Evolutionary conservation across 306 rosid genomes (phyloP), one percentile per base, ranked within the genome.

Genomic region (Elaeagnus macrophylla): DNA sequence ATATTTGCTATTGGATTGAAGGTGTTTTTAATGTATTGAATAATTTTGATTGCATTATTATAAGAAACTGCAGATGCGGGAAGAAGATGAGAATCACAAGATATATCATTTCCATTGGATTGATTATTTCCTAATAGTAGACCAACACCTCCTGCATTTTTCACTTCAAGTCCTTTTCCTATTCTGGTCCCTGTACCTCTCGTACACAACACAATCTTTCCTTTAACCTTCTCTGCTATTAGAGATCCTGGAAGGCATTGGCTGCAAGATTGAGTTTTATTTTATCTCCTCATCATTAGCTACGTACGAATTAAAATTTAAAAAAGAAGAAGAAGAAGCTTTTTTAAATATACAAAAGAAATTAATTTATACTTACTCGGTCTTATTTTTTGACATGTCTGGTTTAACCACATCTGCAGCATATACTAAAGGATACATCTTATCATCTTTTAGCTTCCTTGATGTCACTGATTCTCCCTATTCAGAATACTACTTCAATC

Each of bases 401-500:
- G 73, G 62, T 52, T 59, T 62, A 14, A 72, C 81, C 45, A 77
- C 76, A 55, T 78, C 83, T 8, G 62, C 68, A 9, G 96, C 95
- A 2, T 78, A 79, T 43, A 79, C 93, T 55, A 91, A 53, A 9
- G 83, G 83, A 51, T 68, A 70, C 70, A 69, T 67, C 54, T 51
- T 74, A 2, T 77, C 72, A 51, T 18, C 16, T 25, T 62, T 51
- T 64, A 64, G 71, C 71, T 69, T 70, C 39, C 74, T 18, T 18
- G 95, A 95, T 37, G 96, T 71, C 61, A 91, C 87, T 17, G 93
- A 72, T 56, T 67, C 73, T 59, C 99, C 99, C 99, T 91, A 71
- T 36, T 39, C 6, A 57, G 25, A 44, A 51, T 56, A 39, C 9
- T 9, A 19, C 15, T 25, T 35, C 6, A 37, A 40, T 10, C 5